Evolutionary conservation across 768 basidiomycete genomes (phyloP), one percentile per base, ranked within the genome.

Genomic region (Tylopilus plumbeoviolaceoides): DNA sequence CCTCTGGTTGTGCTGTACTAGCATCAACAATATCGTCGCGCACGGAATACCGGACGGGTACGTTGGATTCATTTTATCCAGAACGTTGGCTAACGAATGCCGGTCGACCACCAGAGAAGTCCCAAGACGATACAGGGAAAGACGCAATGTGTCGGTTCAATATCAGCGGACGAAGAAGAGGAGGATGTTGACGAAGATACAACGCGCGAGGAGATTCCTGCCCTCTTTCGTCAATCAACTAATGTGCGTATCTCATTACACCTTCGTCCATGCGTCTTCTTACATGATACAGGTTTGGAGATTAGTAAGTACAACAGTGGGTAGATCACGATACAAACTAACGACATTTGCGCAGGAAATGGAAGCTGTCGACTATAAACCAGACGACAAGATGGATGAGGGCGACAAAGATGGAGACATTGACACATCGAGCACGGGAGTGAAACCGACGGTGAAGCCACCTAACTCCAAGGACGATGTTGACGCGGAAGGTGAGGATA

Each of bases 11-110:
- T 76, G 74, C 54, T 78, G 82, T 53, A 80, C 75, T 21, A 93
- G 91, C 56, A 75, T 95, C 50, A 97, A 97, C 63, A 95, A 95
- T 59, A 72, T 95, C 31, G 77, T 93, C 44, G 80, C 78, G 9
- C 92, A 97, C 64, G 94, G 94, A 1, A 93, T 97, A 51, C 94
- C 94, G 27, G 91, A 95, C 72, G 80, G 89, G 92, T 93, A 57
- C 59, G 81, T 67, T 41, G 17, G 41, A 20, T 47, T 44, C 38
- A 0, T 56, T 43, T n/a, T 38, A 3, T 17, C 36, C 56, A 95
- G 92, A 7, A n/a, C 36, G 36, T 15, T 35, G 33, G 20, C 57
- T 51, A 47, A 53, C 17, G 20, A 21, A 17, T 50, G 53, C 43
- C 25, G 94, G 92, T 53, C 89, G 92, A 33, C 83, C 82, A 0